Base-by-base conservation (phyloP, 148 eudicot genomes). In the Salicornia ramosissima region DNA sequence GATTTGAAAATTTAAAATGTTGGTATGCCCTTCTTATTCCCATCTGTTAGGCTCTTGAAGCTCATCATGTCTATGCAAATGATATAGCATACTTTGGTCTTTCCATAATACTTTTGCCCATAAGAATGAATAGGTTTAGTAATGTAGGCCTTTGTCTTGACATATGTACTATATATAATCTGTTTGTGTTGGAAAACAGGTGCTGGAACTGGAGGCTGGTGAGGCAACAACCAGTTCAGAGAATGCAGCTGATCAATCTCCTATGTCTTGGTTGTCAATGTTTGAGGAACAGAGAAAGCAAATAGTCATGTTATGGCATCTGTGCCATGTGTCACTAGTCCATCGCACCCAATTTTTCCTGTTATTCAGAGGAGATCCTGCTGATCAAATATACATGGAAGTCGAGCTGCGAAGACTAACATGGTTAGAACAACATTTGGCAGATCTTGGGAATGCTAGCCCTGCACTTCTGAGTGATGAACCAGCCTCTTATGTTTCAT, bases 381-480 rank as follows among this genome's bases (percentile, higher is more conserved):
- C 90, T 39, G 98, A 94, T 79, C 89, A 94, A 79, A 90, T 94
- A 61, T 94, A 94, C 70, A 72, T 91, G 83, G 97, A 94, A 79
- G 99, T 94, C 29, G 99, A 94, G 77, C 87, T 91, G n/a, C 80
- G 93, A 79, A 80, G 99, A 77, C 59, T 94, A 75, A 91, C 89
- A 61, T 94, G 97, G 97, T 79, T 94, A 79, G 99, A 94, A 72
- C 99, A 94, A 64, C 92, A 94, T 74, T 80, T 94, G 58, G 86
- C 95, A 14, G 99, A 89, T 71, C 85, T 94, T 69, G 99, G 99
- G 42, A 94, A 94, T 78, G 97, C 99, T 36, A 94, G 99, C 85
- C 99, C 99, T 14, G 99, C 99, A 30, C 97, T 94, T 49, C 80
- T 94, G 59, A 81, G 97, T 36, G 97, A 94, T 75, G 97, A 89